These are phyloP conservation scores for Aurifilum marmelostoma DNA, from an alignment of 2,329 filamentous ascomycete species.

Conservation along the genomic window DNA sequence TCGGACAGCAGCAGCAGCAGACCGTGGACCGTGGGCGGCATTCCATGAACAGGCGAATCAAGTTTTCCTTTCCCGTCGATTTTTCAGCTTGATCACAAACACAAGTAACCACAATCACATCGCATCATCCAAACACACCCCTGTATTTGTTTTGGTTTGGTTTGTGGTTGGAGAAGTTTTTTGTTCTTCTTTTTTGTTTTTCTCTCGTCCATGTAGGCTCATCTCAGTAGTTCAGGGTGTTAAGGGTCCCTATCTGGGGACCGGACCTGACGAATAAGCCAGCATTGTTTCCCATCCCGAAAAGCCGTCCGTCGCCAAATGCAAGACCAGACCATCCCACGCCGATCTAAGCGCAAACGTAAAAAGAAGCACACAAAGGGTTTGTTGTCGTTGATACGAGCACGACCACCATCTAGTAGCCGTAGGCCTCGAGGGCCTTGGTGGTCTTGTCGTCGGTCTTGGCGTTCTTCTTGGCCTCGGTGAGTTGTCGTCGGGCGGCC, in stretches of 20 bases:
- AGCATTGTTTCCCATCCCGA: slow-evolving; percentile 25
- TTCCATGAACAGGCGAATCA: slow-evolving; percentile 10
- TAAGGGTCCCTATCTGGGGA: slow-evolving; percentile 26
- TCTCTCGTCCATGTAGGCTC: slow-evolving; percentile 26
- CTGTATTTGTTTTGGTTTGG: slow-evolving; percentile 2
- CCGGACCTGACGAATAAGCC: slow-evolving; percentile 28
- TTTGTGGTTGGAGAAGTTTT: slow-evolving; percentile 14
- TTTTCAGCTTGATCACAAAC: slow-evolving; percentile 14
- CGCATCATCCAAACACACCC: slow-evolving; percentile 20
- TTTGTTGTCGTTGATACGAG: slow-evolving; percentile 29
- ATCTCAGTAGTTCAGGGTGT: slow-evolving; percentile 27
- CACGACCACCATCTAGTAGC: slow-evolving; percentile 68
- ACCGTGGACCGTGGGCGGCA: not conserved
- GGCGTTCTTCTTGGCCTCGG: slow-evolving; percentile 91
- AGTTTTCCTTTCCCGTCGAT: not conserved
- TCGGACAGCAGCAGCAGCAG: not conserved
- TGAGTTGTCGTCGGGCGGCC: slow-evolving; percentile 86
- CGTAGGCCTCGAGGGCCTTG: slow-evolving; percentile 84
- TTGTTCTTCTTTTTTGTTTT: slow-evolving; percentile 22
- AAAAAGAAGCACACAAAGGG: slow-evolving; percentile 29
- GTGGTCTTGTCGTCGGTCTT: slow-evolving; percentile 84
- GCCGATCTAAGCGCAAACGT: slow-evolving; percentile 32
- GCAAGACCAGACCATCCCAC: slow-evolving; percentile 31
- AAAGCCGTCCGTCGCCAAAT: slow-evolving; percentile 30
- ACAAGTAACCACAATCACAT: slow-evolving; percentile 19